Percentiles rank a stretch among this genome's conserved stretches.
Conservation (phyloP, 371 early-diverging fungal species). For the Lichtheimia corymbifera region DNA sequence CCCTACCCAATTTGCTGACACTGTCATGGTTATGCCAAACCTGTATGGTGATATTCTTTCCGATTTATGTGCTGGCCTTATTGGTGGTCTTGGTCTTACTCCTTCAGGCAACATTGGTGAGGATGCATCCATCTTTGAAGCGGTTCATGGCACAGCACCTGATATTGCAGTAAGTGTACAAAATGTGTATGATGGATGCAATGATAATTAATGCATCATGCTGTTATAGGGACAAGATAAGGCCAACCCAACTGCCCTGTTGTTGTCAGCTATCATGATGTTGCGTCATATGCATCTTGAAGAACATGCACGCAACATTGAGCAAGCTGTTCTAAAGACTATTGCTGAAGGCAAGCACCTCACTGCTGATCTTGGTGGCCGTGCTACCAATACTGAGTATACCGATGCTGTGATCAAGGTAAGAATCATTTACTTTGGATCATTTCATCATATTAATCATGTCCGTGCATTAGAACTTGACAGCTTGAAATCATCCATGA, state of each 20-base stretch:
- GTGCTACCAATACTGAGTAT: constrained; percentile 89
- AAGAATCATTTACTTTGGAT: background rate
- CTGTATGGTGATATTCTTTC: constrained; percentile 98
- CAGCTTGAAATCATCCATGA: too few species aligned
- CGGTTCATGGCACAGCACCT: constrained; percentile 98
- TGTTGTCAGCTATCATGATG: constrained; percentile 96
- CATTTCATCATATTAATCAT: too few species aligned
- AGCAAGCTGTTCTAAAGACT: constrained; percentile 88
- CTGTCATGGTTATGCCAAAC: constrained; percentile 99
- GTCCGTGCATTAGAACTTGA: too few species aligned
- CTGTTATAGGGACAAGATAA: constrained; percentile 52
- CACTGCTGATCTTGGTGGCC: constrained; percentile 95
- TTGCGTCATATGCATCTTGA: constrained; percentile 92
- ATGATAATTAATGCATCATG: background rate
- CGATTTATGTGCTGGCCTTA: constrained; percentile 97
- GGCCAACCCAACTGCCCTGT: constrained; percentile 95
- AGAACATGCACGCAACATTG: constrained; percentile 79
- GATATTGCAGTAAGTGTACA: constrained; percentile 83
- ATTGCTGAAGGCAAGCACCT: constrained; percentile 90
- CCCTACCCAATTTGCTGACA: constrained; percentile 85
- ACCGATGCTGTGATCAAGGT: constrained; percentile 82
- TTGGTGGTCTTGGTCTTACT: constrained; percentile 97
- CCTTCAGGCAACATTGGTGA: constrained; percentile 98
- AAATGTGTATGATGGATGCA: background rate
- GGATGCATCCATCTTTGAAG: constrained; percentile 96